Conservation (phyloP, 345 rosid genomes). For the Brassica cretica region DNA sequence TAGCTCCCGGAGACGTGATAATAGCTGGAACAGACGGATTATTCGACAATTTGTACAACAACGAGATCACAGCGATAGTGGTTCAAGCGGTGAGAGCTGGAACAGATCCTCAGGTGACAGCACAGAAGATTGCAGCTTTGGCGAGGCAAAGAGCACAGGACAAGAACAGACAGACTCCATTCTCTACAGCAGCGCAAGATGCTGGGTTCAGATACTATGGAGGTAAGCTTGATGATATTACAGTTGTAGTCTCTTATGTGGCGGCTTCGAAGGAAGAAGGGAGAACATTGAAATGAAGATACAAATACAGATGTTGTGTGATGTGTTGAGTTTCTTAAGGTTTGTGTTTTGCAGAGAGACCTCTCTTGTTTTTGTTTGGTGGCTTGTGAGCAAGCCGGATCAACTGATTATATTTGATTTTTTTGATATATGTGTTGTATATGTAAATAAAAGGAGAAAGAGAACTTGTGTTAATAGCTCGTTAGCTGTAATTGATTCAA, state of each 20-base stretch:
- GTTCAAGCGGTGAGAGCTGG: conserved; percentile 96
- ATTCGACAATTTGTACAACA: conserved; percentile 92
- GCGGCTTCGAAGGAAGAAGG: conserved; percentile 49
- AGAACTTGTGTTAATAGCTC: background rate
- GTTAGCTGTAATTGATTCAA: background rate
- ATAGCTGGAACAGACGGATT: conserved; percentile 95
- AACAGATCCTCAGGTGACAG: conserved; percentile 81
- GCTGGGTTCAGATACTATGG: conserved; percentile 98
- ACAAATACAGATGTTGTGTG: conserved; percentile 17
- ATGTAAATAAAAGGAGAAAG: conserved; percentile 35
- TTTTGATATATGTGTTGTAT: background rate
- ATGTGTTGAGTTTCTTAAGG: conserved; percentile 27
- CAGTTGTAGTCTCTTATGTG: conserved; percentile 90
- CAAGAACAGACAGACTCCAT: conserved; percentile 90
- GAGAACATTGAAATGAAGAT: conserved; percentile 11
- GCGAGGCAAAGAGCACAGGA: conserved; percentile 96
- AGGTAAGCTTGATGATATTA: conserved; percentile 98
- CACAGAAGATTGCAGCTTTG: conserved; percentile 96
- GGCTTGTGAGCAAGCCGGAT: conserved; percentile 28
- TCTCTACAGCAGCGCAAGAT: conserved; percentile 96
- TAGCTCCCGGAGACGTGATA: conserved; percentile 91
- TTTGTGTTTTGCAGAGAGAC: conserved; percentile 29
- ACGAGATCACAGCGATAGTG: conserved; percentile 92
- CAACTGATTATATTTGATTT: conserved; percentile 36
- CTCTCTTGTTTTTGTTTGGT: conserved; percentile 30